Evolutionary conservation across 495 filamentous ascomycete genomes (phyloP).

Genomic region (Aspergillus hancockii): DNA sequence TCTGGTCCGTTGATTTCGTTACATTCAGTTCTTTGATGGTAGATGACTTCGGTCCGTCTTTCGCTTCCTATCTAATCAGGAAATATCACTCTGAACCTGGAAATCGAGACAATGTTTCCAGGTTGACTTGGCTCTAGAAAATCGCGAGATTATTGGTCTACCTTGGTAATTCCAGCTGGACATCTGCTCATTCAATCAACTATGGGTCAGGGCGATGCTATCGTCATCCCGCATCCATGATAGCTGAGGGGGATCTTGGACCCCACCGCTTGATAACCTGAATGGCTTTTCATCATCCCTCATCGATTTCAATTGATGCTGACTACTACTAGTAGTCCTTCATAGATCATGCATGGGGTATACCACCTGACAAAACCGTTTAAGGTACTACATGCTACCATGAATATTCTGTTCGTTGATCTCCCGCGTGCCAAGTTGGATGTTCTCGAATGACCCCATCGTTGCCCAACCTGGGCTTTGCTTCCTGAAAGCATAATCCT

Average conservation of each 20-base stretch:
- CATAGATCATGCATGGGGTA: neutral
- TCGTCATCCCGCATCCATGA: constrained; percentile 12
- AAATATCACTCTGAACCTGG: neutral
- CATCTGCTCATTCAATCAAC: neutral
- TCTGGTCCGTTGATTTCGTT: neutral
- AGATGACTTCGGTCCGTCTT: no score
- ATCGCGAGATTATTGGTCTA: no score
- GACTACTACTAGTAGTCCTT: no score
- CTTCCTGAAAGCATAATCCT: neutral
- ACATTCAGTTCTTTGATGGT: neutral
- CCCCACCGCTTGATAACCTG: neutral
- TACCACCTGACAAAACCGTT: neutral
- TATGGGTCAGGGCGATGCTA: neutral
- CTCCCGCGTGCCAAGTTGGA: neutral
- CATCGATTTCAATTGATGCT: no score
- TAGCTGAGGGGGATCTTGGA: neutral
- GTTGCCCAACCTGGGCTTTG: neutral
- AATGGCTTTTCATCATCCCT: neutral
- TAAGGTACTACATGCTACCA: neutral
- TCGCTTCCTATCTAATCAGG: neutral
- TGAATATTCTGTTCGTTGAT: neutral
- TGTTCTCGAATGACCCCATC: neutral
- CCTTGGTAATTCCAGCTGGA: no score
- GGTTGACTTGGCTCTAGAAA: neutral
- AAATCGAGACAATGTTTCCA: neutral